Conservation (phyloP, 2,329 filamentous ascomycete species). For the Canariomyces notabilis region DNA sequence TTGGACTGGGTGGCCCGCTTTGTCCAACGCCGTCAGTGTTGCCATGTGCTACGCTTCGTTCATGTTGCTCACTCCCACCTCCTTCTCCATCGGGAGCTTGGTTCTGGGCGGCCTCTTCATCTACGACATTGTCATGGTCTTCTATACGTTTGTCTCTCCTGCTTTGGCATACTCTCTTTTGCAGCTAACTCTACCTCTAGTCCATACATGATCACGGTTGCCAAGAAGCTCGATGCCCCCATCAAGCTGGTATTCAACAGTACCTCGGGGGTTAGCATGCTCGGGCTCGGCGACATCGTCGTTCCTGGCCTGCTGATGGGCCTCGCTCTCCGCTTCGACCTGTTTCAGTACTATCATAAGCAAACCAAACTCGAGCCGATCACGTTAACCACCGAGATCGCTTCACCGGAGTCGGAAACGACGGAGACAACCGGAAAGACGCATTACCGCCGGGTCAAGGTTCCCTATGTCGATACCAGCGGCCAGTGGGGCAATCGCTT, state of each 20-base stretch:
- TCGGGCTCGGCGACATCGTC: conserved; percentile 91
- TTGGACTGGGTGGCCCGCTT: conserved; percentile 50
- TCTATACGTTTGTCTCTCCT: conserved; percentile 61
- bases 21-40: conserved; percentile 84
- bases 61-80: conserved; percentile 81
- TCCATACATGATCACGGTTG: conserved; percentile 81
- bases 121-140: conserved; percentile 92
- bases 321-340: conserved; percentile 83
- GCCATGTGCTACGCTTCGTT: conserved; percentile 81
- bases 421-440: conserved; percentile 31
- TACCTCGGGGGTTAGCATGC: conserved; percentile 68
- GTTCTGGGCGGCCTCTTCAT: conserved; percentile 79
- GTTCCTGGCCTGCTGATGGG: conserved; percentile 87
- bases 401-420: conserved; percentile 31
- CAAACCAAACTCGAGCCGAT: conserved; percentile 50
- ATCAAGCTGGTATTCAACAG: conserved; percentile 79
- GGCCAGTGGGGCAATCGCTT: conserved; percentile 79
- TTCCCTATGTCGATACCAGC: conserved; percentile 53
- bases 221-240: conserved; percentile 82
- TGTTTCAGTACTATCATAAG: conserved; percentile 74
- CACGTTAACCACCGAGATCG: conserved; percentile 31
- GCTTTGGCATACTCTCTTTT: background rate
- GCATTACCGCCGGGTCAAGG: conserved; percentile 46
- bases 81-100: conserved; percentile 73
- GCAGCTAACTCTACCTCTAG: conserved; percentile 34